Conservation (phyloP, 257 asterid species). For the Petunia secreta region DNA sequence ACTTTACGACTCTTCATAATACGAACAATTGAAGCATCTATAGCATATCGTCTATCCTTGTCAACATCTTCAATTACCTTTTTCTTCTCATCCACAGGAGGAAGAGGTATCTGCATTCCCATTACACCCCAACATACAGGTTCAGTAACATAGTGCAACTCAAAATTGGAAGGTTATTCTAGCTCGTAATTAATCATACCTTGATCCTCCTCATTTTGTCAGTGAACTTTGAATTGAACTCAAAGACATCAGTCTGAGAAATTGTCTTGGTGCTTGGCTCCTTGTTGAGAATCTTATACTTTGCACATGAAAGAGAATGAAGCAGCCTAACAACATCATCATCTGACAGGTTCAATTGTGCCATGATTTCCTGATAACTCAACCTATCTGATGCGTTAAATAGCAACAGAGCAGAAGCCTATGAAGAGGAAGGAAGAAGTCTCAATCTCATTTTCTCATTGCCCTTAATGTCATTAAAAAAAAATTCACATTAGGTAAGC, state of each 20-base stretch:
- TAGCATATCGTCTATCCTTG: slow-evolving; percentile 95
- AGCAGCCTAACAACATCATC: slow-evolving; percentile 95
- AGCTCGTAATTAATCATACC: slow-evolving; percentile 44
- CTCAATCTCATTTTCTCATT: slow-evolving; percentile 20
- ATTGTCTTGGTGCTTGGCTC: slow-evolving; percentile 89
- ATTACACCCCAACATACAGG: slow-evolving; percentile 15
- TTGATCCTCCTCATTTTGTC: slow-evolving; percentile 97
- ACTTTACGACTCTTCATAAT: slow-evolving; percentile 98
- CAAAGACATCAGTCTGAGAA: slow-evolving; percentile 81
- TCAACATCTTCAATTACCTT: slow-evolving; percentile 98
- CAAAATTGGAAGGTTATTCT: neutral
- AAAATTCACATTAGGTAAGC: slow-evolving; percentile 21
- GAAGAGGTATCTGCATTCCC: slow-evolving; percentile 80
- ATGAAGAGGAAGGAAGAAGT: slow-evolving; percentile 23
- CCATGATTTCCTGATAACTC: slow-evolving; percentile 90
- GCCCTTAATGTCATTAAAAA: neutral
- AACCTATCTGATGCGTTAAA: slow-evolving; percentile 86
- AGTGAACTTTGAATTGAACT: slow-evolving; percentile 85
- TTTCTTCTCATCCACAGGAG: slow-evolving; percentile 98
- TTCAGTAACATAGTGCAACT: slow-evolving; percentile 9
- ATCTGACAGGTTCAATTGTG: slow-evolving; percentile 83
- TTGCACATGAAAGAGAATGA: slow-evolving; percentile 98
- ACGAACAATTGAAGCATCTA: slow-evolving; percentile 97
- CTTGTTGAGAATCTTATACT: slow-evolving; percentile 83
- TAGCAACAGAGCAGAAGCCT: slow-evolving; percentile 90